A percentile compares a stretch with the other conserved stretches of the same genome.
Conservation (phyloP, 148 eudicot species). For the Amaranthus cruentus region DNA sequence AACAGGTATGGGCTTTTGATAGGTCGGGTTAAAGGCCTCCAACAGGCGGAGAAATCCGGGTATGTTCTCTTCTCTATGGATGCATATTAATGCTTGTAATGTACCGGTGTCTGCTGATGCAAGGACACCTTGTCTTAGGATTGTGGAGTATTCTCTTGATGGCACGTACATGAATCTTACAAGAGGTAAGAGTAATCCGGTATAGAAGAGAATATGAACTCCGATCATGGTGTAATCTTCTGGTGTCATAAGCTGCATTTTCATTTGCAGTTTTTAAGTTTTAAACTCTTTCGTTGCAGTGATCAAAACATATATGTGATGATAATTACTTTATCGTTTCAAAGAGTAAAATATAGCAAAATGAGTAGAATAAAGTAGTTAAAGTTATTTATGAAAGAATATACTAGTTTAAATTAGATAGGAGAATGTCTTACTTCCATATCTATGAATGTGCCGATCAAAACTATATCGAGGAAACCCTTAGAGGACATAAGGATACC, state of each 20-base stretch:
- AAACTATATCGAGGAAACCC: conserved; percentile 16
- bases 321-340: no score
- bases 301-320: no score
- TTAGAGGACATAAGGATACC: conserved; percentile 10
- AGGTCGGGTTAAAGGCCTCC: neutral
- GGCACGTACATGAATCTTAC: conserved; percentile 9
- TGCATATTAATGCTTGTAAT: conserved; percentile 7
- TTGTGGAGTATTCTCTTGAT: conserved; percentile 10
- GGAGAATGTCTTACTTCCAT: conserved; percentile 3
- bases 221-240: neutral
- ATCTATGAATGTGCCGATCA: neutral
- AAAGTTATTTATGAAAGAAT: no score
- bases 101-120: neutral
- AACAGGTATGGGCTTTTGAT: neutral
- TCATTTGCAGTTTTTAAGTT: no score
- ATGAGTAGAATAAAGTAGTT: no score
- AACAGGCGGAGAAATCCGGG: neutral
- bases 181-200: conserved; percentile 2
- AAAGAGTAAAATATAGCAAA: no score
- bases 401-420: neutral
- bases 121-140: neutral
- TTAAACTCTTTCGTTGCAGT: no score
- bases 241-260: neutral
- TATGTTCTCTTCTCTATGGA: conserved; percentile 12
- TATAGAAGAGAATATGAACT: neutral